These are phyloP conservation scores for bread wheat (Triticum aestivum) DNA, from an alignment of 176 grass and related monocot genomes.

Conservation along the genomic window DNA sequence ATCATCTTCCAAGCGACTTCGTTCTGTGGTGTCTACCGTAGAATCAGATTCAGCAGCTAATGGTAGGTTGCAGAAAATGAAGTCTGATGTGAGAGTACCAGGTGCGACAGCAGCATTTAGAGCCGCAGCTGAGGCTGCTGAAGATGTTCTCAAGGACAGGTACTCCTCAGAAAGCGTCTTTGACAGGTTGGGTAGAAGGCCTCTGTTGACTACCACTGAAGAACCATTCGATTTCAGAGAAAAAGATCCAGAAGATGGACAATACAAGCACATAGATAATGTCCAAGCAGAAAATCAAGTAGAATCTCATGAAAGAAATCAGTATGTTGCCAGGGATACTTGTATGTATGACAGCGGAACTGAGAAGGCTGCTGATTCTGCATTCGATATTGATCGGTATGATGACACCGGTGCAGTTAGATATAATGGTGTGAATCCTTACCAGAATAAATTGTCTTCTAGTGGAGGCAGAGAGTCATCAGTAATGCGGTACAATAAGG, in stretches of 20 bases:
- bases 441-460: conserved; percentile 26
- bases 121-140: conserved; percentile 65
- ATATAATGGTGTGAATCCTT: conserved; percentile 45
- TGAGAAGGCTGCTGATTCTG: conserved; percentile 34
- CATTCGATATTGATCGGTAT: conserved; percentile 44
- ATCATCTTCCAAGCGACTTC: conserved; percentile 59
- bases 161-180: conserved; percentile 56
- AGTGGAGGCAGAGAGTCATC: conserved; percentile 41
- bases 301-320: conserved; percentile 42
- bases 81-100: conserved; percentile 47
- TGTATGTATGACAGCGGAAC: conserved; percentile 40
- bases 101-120: conserved; percentile 55
- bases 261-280: conserved; percentile 34
- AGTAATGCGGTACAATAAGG: conserved; percentile 21
- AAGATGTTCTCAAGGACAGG: conserved; percentile 55
- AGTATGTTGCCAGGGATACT: conserved; percentile 29
- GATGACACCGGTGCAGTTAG: conserved; percentile 28
- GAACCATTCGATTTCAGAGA: conserved; percentile 32
- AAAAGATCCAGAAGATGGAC: conserved; percentile 13
- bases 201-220: conserved; percentile 15
- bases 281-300: conserved; percentile 6
- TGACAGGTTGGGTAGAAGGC: conserved; percentile 59
- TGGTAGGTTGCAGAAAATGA: conserved; percentile 39
- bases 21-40: conserved; percentile 69
- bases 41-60: conserved; percentile 44